Base-by-base conservation (phyloP, 768 basidiomycete species). In the Leccinum arenicola region DNA sequence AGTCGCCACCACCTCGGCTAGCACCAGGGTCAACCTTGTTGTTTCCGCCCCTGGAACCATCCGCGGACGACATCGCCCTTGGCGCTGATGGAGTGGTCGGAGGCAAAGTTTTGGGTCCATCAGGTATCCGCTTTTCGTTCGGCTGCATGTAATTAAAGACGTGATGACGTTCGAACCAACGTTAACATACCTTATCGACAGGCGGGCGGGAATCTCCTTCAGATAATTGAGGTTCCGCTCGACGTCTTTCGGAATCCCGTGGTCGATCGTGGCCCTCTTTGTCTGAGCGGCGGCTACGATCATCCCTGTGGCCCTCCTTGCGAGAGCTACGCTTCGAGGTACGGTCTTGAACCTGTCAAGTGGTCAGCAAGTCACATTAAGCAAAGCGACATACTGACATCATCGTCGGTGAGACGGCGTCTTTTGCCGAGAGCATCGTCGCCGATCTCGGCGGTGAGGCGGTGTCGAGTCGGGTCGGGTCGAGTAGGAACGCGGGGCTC, bases 281-380 rank as follows among this genome's bases (percentile, higher is more conserved):
- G 48, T 91, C 90, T 12, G 78, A 75, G 54, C 89, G 83, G 27
- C 89, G 84, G 61, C 75, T 76, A 36, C 89, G 81, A 40, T 92
- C 90, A 56, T 92, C 91, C 52, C 89, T 84, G 66, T 90, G 88
- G 31, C 82, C 74, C 3, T 91, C 89, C 68, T 89, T 89, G 52
- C 91, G 85, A 58, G 90, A 87, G 59, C 84, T 83, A n/a, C 91
- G 86, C 71, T 93, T 93, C n/a, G 86, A 82, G 35, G 81, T 80
- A 64, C 91, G 83, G 54, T 93, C 91, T 19, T 19, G 43, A 60
- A 84, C 74, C 89, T 91, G 69, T 43, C 52, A 58, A 45, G 52
- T 25, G 17, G 56, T 70, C 66, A 59, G 62, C 54, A 40, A 23
- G 50, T 38, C 35, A 57, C 50, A 52, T 51, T 43, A 43, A 52